A percentile compares a stretch with the other conserved stretches of the same genome.
Conservation (phyloP, 2,329 filamentous ascomycete genomes). For the Stagonosporopsis cucurbitacearum region DNA sequence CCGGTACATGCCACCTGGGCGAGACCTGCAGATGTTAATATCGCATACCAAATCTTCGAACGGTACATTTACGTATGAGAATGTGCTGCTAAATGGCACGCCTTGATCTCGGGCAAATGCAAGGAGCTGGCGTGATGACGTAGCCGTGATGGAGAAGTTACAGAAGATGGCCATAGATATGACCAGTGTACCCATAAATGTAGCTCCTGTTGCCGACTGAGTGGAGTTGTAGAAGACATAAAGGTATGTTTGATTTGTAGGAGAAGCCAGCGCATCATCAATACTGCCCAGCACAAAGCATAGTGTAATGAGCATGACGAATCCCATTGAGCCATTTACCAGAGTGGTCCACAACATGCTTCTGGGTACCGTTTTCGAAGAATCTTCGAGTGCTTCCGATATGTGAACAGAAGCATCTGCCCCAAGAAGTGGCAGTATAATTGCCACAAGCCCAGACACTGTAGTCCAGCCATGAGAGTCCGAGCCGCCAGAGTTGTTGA, state of each 20-base stretch:
- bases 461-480: constrained; percentile 30
- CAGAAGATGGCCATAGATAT: constrained; percentile 35
- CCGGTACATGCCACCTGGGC: constrained; percentile 42
- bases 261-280: background rate
- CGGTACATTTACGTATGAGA: constrained; percentile 16
- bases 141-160: constrained; percentile 34
- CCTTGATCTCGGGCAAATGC: constrained; percentile 44
- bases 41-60: too few species aligned
- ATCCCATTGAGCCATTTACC: background rate
- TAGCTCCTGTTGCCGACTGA: constrained; percentile 21
- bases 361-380: background rate
- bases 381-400: background rate
- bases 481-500: constrained; percentile 39
- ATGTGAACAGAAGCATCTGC: background rate
- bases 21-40: background rate
- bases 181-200: constrained; percentile 32
- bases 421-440: background rate
- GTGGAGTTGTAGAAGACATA: background rate
- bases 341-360: background rate
- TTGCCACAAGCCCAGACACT: background rate
- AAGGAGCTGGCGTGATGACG: constrained; percentile 41
- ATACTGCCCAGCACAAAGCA: background rate
- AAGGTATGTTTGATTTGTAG: background rate
- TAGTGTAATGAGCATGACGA: background rate
- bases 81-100: constrained; percentile 16